phyloP scores from a whole-genome alignment of 2,329 filamentous ascomycete species.

The Albophoma yamanashiensis region DNA sequence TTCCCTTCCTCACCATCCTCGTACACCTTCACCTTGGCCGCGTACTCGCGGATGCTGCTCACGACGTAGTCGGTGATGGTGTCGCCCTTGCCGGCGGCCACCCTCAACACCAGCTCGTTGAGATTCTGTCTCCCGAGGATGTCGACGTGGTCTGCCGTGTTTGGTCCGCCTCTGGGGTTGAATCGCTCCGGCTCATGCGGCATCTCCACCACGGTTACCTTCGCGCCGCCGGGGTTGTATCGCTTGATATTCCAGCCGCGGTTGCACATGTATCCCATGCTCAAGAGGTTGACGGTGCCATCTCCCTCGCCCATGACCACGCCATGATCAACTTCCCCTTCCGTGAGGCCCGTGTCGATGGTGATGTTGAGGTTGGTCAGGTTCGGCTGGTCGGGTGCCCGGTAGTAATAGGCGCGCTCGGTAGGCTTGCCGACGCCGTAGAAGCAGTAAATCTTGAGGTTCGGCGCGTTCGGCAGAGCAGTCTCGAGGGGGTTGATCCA shows the following conservation, averaged over 20 bases:
- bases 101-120: conserved; percentile 80
- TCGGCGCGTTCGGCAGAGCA: conserved; percentile 74
- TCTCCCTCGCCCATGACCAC: conserved; percentile 96
- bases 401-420: conserved; percentile 88
- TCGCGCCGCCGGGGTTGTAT: conserved; percentile 78
- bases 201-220: conserved; percentile 89
- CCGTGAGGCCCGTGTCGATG: conserved; percentile 55
- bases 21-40: conserved; percentile 71
- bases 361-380: conserved; percentile 63
- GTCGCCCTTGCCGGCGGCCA: conserved; percentile 77
- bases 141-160: conserved; percentile 85
- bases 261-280: conserved; percentile 92
- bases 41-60: conserved; percentile 74
- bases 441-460: conserved; percentile 93
- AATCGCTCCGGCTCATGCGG: conserved; percentile 90
- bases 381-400: conserved; percentile 51
- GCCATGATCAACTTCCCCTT: conserved; percentile 63
- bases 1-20: conserved; percentile 40
- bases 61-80: conserved; percentile 67
- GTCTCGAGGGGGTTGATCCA: conserved; percentile 96
- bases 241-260: conserved; percentile 89
- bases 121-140: conserved; percentile 81
- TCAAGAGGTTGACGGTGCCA: conserved; percentile 88
- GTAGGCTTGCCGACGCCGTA: conserved; percentile 93
- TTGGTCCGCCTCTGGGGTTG: conserved; percentile 63